Evolutionary conservation across 164 flowering plant genomes (phyloP).

Genomic region (Annona squamosa): DNA sequence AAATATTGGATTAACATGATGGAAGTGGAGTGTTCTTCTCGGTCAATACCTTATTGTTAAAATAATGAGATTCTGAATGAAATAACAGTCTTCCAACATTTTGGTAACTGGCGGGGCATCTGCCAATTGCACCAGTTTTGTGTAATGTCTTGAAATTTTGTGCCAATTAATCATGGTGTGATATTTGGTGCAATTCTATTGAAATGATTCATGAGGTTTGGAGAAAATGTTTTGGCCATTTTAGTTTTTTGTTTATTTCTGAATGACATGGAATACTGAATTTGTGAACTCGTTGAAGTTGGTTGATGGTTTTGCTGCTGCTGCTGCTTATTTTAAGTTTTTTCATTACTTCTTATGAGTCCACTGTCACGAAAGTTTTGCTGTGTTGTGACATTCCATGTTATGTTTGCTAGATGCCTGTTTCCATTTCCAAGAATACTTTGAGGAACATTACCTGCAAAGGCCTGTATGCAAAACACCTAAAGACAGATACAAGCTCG

Average conservation of each 20-base stretch:
- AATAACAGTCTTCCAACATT: neutral
- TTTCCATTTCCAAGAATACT: neutral
- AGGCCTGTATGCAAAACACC: neutral
- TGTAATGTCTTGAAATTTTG: neutral
- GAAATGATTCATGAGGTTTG: neutral
- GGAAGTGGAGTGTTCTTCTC: too few relatives aligned
- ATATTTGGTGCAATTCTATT: neutral
- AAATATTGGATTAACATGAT: too few relatives aligned
- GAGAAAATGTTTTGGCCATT: neutral
- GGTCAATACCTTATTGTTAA: neutral
- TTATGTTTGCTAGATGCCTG: neutral
- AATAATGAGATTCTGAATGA: neutral
- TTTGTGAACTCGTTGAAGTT: too few relatives aligned
- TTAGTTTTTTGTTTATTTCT: neutral
- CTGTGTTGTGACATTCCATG: too few relatives aligned
- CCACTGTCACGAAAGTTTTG: too few relatives aligned
- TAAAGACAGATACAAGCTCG: neutral
- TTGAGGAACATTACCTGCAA: neutral
- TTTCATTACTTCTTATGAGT: too few relatives aligned
- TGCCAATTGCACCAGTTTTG: neutral
- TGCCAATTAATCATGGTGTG: neutral
- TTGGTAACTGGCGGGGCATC: neutral
- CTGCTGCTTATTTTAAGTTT: neutral
- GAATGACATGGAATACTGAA: neutral
- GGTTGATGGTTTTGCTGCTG: neutral